phyloP scores from a whole-genome alignment of 148 eudicot species.

The Heliosperma pusillum region DNA sequence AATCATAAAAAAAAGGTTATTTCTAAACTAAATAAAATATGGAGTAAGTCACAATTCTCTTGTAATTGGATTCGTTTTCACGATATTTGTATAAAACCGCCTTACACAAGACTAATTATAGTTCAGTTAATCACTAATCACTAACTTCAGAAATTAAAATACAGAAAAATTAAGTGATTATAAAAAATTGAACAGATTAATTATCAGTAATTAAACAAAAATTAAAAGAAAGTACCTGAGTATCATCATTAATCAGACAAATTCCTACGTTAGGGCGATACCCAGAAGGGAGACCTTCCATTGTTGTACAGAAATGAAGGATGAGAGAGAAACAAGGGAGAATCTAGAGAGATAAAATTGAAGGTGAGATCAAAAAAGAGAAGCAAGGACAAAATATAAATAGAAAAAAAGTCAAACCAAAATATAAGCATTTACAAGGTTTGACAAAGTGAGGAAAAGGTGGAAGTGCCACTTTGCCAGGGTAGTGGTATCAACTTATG shows the following conservation, averaged over 20 bases:
- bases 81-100: too few relatives aligned
- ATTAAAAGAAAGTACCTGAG: slow-evolving; percentile 60
- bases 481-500: not conserved
- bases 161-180: too few relatives aligned
- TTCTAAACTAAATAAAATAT: too few relatives aligned
- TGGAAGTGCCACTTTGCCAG: not conserved
- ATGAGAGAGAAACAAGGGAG: slow-evolving; percentile 3
- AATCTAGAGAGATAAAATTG: slow-evolving; percentile 8
- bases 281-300: slow-evolving; percentile 89
- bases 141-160: too few relatives aligned
- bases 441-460: slow-evolving; percentile 17
- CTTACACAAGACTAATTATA: too few relatives aligned
- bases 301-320: slow-evolving; percentile 11
- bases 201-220: not conserved
- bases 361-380: slow-evolving; percentile 20
- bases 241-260: slow-evolving; percentile 73
- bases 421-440: slow-evolving; percentile 1
- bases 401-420: not conserved
- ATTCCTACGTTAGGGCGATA: slow-evolving; percentile 98
- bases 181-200: too few relatives aligned
- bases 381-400: not conserved
- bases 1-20: too few relatives aligned
- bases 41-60: too few relatives aligned
- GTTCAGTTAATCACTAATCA: too few relatives aligned
- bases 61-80: too few relatives aligned